phyloP scores from a whole-genome alignment of 148 eudicot species.

The Rhododendron molle region DNA sequence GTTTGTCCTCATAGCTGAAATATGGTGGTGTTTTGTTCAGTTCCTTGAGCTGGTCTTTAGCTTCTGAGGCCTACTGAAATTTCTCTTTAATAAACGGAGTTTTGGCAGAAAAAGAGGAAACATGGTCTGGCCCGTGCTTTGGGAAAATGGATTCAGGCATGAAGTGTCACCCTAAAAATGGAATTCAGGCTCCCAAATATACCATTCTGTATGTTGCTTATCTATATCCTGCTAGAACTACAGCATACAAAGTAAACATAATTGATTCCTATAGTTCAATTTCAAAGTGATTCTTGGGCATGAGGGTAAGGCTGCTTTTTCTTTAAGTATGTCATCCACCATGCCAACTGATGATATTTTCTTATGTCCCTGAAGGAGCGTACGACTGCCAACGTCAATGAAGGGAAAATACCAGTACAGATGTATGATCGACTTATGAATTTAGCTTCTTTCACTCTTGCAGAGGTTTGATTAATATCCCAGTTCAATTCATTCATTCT shows the following conservation, averaged over 20 bases:
- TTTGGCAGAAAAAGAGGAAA: neutral
- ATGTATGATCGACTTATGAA: slow-evolving; percentile 69
- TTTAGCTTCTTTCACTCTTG: slow-evolving; percentile 58
- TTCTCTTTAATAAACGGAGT: neutral
- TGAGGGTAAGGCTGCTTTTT: neutral
- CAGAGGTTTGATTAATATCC: slow-evolving; percentile 44
- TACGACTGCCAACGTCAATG: slow-evolving; percentile 12
- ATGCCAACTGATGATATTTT: slow-evolving; percentile 4
- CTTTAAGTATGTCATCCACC: neutral
- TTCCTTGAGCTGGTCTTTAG: neutral
- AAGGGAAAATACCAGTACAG: slow-evolving; percentile 31
- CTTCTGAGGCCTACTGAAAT: neutral
- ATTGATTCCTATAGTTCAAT: neutral
- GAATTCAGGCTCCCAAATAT: neutral
- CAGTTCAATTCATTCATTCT: neutral
- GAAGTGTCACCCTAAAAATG: neutral
- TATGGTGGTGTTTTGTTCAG: neutral
- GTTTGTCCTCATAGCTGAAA: neutral
- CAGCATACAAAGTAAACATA: neutral
- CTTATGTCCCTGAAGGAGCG: slow-evolving; percentile 26
- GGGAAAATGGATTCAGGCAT: neutral
- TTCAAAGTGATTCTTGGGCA: neutral
- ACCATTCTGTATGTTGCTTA: neutral
- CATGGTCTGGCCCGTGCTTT: neutral
- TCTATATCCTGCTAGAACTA: neutral